A percentile compares a stretch with the other conserved stretches of the same genome.
Evolutionary conservation across 495 filamentous ascomycete genomes (phyloP).

Genomic region (Neurospora sp.): DNA sequence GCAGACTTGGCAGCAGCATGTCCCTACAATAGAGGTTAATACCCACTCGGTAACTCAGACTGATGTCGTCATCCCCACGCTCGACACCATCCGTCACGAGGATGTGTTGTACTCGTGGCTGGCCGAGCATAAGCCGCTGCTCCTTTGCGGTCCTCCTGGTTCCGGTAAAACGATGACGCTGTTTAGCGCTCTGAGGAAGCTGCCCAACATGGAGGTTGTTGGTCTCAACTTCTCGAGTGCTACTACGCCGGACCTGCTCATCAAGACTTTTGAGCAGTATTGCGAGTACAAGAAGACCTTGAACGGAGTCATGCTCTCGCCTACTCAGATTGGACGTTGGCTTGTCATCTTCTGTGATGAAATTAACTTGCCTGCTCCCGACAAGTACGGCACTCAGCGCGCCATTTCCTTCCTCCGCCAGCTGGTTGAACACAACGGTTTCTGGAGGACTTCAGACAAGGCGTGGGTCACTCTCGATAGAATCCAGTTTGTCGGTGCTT

Average conservation of each 20-base stretch:
- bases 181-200: slow-evolving; percentile 89
- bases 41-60: slow-evolving; percentile 96
- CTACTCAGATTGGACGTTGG: slow-evolving; percentile 94
- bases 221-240: slow-evolving; percentile 99
- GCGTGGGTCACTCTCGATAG: slow-evolving; percentile 95
- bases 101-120: slow-evolving; percentile 98
- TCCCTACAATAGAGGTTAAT: slow-evolving; percentile 89
- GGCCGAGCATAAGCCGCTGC: slow-evolving; percentile 91
- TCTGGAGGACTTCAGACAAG: slow-evolving; percentile 96
- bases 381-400: slow-evolving; percentile 94
- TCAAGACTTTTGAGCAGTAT: slow-evolving; percentile 99
- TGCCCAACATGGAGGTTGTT: slow-evolving; percentile 97
- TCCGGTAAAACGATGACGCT: slow-evolving; percentile 99
- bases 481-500: slow-evolving; percentile 97
- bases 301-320: slow-evolving; percentile 90
- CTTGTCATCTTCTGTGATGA: slow-evolving; percentile 98
- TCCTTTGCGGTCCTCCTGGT: slow-evolving; percentile 94
- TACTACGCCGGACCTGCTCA: slow-evolving; percentile 90
- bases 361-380: slow-evolving; percentile 96
- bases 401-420: slow-evolving; percentile 95
- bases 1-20: slow-evolving; percentile 86
- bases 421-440: slow-evolving; percentile 95
- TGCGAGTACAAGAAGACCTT: slow-evolving; percentile 98
- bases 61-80: slow-evolving; percentile 92
- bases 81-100: slow-evolving; percentile 95